Base-by-base conservation (phyloP, 2,329 filamentous ascomycete species). In the Myriosclerotinia curreyana region DNA sequence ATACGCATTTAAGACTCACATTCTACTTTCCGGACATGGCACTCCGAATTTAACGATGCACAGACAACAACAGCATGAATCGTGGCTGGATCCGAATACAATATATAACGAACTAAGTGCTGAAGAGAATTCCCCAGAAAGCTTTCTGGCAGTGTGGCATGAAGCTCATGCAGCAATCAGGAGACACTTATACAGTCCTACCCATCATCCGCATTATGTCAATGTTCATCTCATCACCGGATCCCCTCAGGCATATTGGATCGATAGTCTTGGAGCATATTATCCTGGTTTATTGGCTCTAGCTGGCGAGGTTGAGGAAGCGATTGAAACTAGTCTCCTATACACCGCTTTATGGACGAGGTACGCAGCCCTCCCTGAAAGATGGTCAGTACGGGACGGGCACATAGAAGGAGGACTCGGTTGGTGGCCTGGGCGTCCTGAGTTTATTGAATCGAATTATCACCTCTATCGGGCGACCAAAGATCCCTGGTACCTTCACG, bases 371-470 rank as follows among this genome's bases (percentile, higher is more conserved):
- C 82, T 99, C 58, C 95, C 95, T 5, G 95, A 99, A 76, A 83
- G 95, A 70, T 99, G 92, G 92, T 96, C 94, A 49, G 86, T 95
- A 59, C 85, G 86, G 59, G 91, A 92, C 31, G 90, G 89, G 36
- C 87, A 88, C 62, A 88, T 98, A 54, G 95, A 98, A 74, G 87
- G 88, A 22, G 91, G 92, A 12, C 84, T 98, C 34, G 86, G 89
- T 14, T 98, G 95, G 92, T 99, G 96, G 90, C 92, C 92, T 14
- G 91, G 96, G 28, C 86, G 95, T 31, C 95, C 95, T 6, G 95
- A 99, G 75, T 98, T 98, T 74, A 92, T 97, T 70, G 95, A 99
- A 77, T 97, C 92, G 1, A 96, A 91, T 0, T 99, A 96, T 77
- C 91, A 98, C 73, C 80, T 99, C n/a, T 98, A 96, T 75, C 88